These are phyloP conservation scores for Setaria viridis DNA, from an alignment of 202 grass and related monocot genomes.

Conservation along the genomic window DNA sequence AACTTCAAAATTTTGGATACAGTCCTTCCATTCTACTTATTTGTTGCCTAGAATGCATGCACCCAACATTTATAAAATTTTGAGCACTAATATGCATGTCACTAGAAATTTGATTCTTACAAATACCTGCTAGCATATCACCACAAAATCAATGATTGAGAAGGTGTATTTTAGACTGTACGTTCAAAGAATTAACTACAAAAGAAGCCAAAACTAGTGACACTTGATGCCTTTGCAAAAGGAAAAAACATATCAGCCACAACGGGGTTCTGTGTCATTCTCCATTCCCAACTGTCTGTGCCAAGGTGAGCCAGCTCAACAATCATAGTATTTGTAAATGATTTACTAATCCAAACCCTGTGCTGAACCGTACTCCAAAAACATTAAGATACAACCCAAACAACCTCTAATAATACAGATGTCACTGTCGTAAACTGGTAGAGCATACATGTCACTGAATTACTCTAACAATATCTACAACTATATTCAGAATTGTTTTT, in stretches of 20 bases:
- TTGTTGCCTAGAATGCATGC: background rate
- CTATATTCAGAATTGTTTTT: conserved; percentile 14
- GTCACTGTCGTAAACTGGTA: no score
- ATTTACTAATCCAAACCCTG: conserved; percentile 9
- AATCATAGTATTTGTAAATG: background rate
- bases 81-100: background rate
- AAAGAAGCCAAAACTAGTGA: background rate
- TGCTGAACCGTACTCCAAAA: background rate
- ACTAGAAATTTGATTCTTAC: no score
- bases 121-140: background rate
- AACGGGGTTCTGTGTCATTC: background rate
- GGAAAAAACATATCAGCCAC: background rate
- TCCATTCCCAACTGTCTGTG: background rate
- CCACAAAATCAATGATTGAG: background rate
- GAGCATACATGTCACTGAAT: background rate
- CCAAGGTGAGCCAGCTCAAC: background rate
- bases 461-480: background rate
- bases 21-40: background rate
- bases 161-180: background rate
- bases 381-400: no score
- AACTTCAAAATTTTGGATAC: background rate
- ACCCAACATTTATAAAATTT: background rate
- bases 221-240: background rate
- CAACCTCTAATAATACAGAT: no score
- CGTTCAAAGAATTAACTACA: background rate